Evolutionary conservation across 352 stramenopile species (phyloP), one percentile per base, ranked within the genome.

Genomic region (Phytophthora podocarpi): DNA sequence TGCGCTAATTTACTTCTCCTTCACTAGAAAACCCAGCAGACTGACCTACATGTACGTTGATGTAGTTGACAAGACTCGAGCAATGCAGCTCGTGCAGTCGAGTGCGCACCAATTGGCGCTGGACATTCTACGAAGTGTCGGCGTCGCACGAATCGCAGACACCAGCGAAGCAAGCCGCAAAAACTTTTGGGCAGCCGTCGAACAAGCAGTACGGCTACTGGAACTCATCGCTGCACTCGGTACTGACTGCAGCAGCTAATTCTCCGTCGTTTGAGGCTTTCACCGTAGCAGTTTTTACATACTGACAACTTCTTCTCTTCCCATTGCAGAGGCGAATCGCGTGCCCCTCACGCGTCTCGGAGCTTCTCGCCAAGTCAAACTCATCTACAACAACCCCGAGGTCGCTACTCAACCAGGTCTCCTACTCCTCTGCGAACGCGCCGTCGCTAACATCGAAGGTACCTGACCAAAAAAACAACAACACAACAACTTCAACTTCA

Each of bases 381-480:
- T 84, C 46, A 57, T 89, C 32, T 87, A 86, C 68, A 87, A 88
- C 65, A 76, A 60, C 45, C 43, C 58, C 7, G 61, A 74, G 12
- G 49, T 53, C 11, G 73, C 72, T 3, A 28, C 31, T 23, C 73
- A 83, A n/a, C 31, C 39, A 23, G 64, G 67, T 12, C 50, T 90
- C 13, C 55, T 78, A n/a, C 41, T 76, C 23, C 54, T 90, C n/a
- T 88, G 81, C 58, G 78, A 87, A 23, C 65, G 70, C 6, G 68
- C 78, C 5, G 63, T 87, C 24, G 72, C 74, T 23, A 75, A 79
- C n/a, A 78, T 90, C 41, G 80, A 88, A 53, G 78, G 74, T 35
- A 88, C 74, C 0, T 85, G n/a, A n/a, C n/a, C n/a, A n/a, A n/a
- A 63, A 82, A 32, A 2, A 27, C 3, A 12, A 30, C 31, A 21